Base-by-base conservation (phyloP, 805 yeast species). In the Candida peoriensis region DNA sequence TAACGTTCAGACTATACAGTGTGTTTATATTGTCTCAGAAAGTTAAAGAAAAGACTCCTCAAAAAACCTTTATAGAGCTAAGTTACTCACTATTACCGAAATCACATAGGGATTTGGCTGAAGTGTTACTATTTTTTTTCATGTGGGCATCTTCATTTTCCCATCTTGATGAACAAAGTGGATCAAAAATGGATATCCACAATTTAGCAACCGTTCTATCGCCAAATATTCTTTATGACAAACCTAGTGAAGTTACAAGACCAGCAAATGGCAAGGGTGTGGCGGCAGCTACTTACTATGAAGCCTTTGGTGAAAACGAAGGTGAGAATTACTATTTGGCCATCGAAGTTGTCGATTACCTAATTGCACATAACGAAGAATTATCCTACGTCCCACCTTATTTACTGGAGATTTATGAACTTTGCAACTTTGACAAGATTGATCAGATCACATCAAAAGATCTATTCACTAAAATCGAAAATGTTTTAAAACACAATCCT, bases 131-230 rank as follows among this genome's bases (percentile, higher is more conserved):
- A 21, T 78, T 81, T 39, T 93, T 93, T 57, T 74, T 93, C 54
- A 81, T 80, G 58, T 93, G 97, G 97, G 90, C 89, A 3, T 87
- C 97, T 0, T 85, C 97, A 2, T 93, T 93, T 62, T 84, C 97
- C 2, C 89, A 86, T 47, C 76, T 89, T 42, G 97, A 88, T 52
- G 94, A 87, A 48, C 89, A 84, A 46, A 75, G 78, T 16, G 93
- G 93, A 1, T 87, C 97, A 4, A 93, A 90, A 63, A 93, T 93
- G 98, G 97, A 90, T 55, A 76, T 84, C 22, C 95, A 88, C 55
- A 93, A 93, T 57, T 68, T 93, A 43, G 95, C 98, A 2, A 93
- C 97, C 0, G 99, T 93, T 3, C 71, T 93, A 32, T 84, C 97
- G 0, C 99, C 99, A 2, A 93, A 89, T 52, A 79, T 93, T 29